These are phyloP conservation scores for Linderniella brevidens DNA, from an alignment of 257 asterid species.

Conservation along the genomic window DNA sequence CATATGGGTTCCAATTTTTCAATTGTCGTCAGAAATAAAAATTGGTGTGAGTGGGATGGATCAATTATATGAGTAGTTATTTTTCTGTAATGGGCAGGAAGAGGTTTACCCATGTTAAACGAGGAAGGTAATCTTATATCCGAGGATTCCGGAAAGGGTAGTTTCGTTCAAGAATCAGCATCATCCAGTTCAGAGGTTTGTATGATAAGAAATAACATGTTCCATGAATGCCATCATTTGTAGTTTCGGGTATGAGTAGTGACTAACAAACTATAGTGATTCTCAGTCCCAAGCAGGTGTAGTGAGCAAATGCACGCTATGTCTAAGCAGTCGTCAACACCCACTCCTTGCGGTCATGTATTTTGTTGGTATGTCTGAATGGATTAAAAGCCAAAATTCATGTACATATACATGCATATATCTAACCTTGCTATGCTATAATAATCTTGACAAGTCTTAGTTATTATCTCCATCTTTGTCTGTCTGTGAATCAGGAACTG, in stretches of 20 bases:
- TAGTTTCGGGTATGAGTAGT: not conserved
- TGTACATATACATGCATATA: too few species aligned
- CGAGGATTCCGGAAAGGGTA: conserved; percentile 52
- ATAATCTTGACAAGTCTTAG: not conserved
- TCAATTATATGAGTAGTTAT: not conserved
- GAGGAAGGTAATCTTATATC: conserved; percentile 71
- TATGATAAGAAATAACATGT: too few species aligned
- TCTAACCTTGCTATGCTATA: not conserved
- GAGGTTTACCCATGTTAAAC: conserved; percentile 67
- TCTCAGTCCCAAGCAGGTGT: conserved; percentile 47
- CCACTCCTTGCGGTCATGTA: conserved; percentile 96
- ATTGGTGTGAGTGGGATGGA: too few species aligned
- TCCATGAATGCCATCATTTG: not conserved
- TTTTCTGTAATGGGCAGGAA: conserved; percentile 27
- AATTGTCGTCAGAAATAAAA: too few species aligned
- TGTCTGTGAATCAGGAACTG: conserved; percentile 47
- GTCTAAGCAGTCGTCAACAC: conserved; percentile 80
- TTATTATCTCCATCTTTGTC: too few species aligned
- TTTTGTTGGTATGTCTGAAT: conserved; percentile 62
- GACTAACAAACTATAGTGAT: not conserved
- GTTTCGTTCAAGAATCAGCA: conserved; percentile 35
- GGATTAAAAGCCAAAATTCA: too few species aligned
- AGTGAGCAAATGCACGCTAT: conserved; percentile 83
- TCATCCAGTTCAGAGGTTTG: conserved; percentile 10
- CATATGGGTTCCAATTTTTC: conserved; percentile 1